These are phyloP conservation scores for Afroboletus lepidellus DNA, from an alignment of 1,284 basidiomycete genomes.

Conservation along the genomic window DNA sequence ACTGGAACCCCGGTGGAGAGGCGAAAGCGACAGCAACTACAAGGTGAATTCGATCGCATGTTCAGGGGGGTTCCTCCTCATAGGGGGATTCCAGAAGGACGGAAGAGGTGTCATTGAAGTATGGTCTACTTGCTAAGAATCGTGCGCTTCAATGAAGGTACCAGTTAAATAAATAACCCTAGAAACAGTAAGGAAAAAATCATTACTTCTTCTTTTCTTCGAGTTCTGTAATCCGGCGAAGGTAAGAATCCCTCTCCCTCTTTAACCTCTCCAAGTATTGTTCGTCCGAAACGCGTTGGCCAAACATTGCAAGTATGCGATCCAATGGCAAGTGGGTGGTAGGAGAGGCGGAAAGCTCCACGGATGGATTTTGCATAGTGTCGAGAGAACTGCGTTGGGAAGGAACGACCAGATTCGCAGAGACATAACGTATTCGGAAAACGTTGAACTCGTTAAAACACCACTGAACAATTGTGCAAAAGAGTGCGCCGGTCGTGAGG, in stretches of 20 bases:
- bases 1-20: slow-evolving; percentile 46
- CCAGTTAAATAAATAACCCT: background rate
- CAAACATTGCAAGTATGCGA: slow-evolving; percentile 44
- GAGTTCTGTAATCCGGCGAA: slow-evolving; percentile 55
- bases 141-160: slow-evolving; percentile 3
- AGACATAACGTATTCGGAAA: slow-evolving; percentile 53
- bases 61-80: slow-evolving; percentile 41
- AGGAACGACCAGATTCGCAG: slow-evolving; percentile 23
- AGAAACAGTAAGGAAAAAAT: background rate
- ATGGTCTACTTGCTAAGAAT: slow-evolving; percentile 37
- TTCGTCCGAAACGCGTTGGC: slow-evolving; percentile 58
- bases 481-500: slow-evolving; percentile 49
- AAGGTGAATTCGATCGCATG: slow-evolving; percentile 64
- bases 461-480: slow-evolving; percentile 59
- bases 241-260: slow-evolving; percentile 47
- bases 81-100: slow-evolving; percentile 59
- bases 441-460: slow-evolving; percentile 64
- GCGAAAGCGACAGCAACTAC: slow-evolving; percentile 39
- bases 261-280: slow-evolving; percentile 58
- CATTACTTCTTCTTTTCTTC: slow-evolving; percentile 42
- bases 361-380: background rate
- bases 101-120: slow-evolving; percentile 63
- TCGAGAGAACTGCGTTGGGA: slow-evolving; percentile 1
- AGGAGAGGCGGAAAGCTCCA: slow-evolving; percentile 2
- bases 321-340: slow-evolving; percentile 24